Base-by-base conservation (phyloP, 2,329 filamentous ascomycete genomes). In the Triangularia verruculosa region DNA sequence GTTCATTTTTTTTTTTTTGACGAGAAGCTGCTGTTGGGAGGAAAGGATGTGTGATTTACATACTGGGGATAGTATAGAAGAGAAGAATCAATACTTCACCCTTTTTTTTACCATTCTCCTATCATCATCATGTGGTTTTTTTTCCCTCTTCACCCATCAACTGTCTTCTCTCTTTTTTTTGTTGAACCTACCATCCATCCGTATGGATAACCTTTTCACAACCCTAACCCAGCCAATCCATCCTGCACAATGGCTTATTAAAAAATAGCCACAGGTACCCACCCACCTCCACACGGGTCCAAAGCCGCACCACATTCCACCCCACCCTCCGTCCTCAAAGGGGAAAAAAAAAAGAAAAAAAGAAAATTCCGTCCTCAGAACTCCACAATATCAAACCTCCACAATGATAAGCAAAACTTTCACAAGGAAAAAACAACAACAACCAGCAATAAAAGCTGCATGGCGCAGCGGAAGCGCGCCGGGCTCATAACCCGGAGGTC, bases 401-500 rank as follows among this genome's bases (percentile, higher is more conserved):
- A 22, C 34, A 39, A 24, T 58, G 20, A 58, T 58, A 20, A 43
- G 24, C 9, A 24, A 25, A 39, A 1, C n/a, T 39, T 27, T 24
- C 20, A 8, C 1, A 3, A 1, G 1, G 2, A 13, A 6, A 8
- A 43, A 17, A 22, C 52, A 17, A 20, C n/a, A 62, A 34, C 32
- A 59, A 24, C 9, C 12, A 13, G 56, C 7, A 59, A 9, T 32
- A 27, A 56, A 55, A 66, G 68, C 68, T 68, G 61, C 60, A 55
- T 70, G 64, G 68, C 68, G 64, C 65, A 70, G 68, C 57, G 68
- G 68, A 67, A 70, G 65, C 62, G 68, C 66, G 68, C 68, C 68
- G 67, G 67, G 67, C 67, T 70, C 68, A 70, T 70, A 70, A 70
- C 68, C 68, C 68, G 68, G 68, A 69, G 67, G 68, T 69, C 68